Evolutionary conservation across 495 filamentous ascomycete species (phyloP).

Genomic region (Penicillium canescens): DNA sequence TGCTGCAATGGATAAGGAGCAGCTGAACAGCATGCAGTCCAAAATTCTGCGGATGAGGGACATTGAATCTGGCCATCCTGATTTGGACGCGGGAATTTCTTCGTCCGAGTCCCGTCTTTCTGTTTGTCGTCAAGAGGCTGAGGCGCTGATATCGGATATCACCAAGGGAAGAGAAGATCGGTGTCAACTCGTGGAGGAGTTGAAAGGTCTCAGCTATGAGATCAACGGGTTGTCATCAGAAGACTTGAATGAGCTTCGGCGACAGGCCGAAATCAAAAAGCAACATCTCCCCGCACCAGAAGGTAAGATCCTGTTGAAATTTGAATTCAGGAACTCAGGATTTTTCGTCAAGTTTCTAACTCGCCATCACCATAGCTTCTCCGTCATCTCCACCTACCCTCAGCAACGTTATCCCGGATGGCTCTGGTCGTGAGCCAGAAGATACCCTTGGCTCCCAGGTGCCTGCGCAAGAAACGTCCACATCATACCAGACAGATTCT

Average conservation of each 20-base stretch:
- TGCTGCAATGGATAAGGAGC: slow-evolving; percentile 17
- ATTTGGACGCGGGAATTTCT: slow-evolving; percentile 55
- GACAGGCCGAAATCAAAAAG: slow-evolving; percentile 25
- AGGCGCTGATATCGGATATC: slow-evolving; percentile 58
- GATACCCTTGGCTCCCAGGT: no score
- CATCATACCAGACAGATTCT: slow-evolving; percentile 26
- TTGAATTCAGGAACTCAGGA: neutral
- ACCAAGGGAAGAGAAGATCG: slow-evolving; percentile 41
- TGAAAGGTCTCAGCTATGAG: slow-evolving; percentile 52
- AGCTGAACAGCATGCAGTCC: slow-evolving; percentile 26
- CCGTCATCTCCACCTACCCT: no score
- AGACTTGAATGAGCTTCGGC: slow-evolving; percentile 41
- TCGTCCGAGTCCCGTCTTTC: slow-evolving; percentile 49
- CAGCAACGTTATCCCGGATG: no score
- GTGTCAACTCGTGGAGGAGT: slow-evolving; percentile 52
- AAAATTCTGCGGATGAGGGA: slow-evolving; percentile 50
- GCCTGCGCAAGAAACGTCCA: slow-evolving; percentile 3
- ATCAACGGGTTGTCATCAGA: slow-evolving; percentile 42
- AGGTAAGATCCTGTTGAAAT: slow-evolving; percentile 19
- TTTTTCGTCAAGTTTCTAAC: no score
- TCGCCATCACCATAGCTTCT: no score
- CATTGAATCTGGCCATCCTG: slow-evolving; percentile 58
- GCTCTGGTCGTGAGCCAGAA: no score
- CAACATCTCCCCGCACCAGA: slow-evolving; percentile 22
- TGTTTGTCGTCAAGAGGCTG: slow-evolving; percentile 56